These are phyloP conservation scores for Ganoderma lingzhi DNA, from an alignment of 1,284 basidiomycete genomes.

Conservation along the genomic window DNA sequence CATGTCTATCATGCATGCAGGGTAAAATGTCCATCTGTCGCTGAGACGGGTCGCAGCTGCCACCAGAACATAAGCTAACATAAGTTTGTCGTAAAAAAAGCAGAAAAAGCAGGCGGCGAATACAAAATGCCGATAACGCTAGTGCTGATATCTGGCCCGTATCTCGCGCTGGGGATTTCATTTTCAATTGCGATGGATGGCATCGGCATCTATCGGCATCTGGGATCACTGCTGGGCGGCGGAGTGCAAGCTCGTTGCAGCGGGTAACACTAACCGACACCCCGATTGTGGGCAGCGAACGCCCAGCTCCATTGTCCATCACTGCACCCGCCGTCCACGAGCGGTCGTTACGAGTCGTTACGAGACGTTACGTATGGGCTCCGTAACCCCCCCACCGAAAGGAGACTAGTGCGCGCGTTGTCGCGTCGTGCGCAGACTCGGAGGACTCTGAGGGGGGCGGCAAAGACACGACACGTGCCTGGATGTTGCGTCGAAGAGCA, in stretches of 20 bases:
- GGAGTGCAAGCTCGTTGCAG: constrained; percentile 3
- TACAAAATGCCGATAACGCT: neutral
- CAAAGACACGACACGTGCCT: neutral
- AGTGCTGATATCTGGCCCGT: constrained; percentile 3
- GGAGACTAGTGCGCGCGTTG: constrained; percentile 15
- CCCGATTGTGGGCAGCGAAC: neutral
- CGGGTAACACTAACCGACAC: neutral
- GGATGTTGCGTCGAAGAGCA: neutral
- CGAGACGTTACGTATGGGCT: constrained; percentile 21
- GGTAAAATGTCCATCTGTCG: constrained; percentile 3
- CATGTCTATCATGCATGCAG: neutral
- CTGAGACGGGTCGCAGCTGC: neutral
- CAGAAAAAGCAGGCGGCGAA: constrained; percentile 1
- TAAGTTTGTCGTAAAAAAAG: constrained; percentile 1
- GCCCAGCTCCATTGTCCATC: constrained; percentile 2
- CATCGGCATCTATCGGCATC: neutral
- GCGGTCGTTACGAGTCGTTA: constrained; percentile 18
- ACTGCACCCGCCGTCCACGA: neutral
- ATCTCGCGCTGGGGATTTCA: neutral
- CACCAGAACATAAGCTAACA: neutral
- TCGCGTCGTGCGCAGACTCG: constrained; percentile 1
- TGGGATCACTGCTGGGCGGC: constrained; percentile 2
- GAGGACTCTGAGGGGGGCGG: neutral
- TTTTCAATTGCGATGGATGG: neutral
- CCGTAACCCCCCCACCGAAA: constrained; percentile 14